Evolutionary conservation across 306 rosid species (phyloP).

Genomic region (Urtica urens): DNA sequence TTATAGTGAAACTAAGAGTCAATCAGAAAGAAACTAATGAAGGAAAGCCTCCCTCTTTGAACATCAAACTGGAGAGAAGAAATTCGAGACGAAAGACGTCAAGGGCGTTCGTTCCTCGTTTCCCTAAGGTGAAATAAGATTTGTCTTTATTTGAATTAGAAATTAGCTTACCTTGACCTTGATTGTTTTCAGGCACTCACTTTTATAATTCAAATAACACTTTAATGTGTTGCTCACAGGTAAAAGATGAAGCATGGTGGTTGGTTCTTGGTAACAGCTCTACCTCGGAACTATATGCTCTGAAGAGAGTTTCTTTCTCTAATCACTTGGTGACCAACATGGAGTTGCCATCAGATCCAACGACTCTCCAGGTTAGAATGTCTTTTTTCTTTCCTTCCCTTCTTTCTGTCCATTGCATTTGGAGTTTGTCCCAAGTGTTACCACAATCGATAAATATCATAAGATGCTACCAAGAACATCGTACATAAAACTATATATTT

Average conservation of each 20-base stretch:
- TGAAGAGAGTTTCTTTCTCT: slow-evolving; percentile 71
- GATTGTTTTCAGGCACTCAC: neutral
- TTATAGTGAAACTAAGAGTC: slow-evolving; percentile 54
- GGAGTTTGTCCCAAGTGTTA: neutral
- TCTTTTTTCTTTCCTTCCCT: slow-evolving; percentile 8
- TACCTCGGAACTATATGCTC: slow-evolving; percentile 58
- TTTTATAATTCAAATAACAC: neutral
- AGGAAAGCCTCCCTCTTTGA: slow-evolving; percentile 30
- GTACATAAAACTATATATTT: too few relatives aligned
- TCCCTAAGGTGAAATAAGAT: slow-evolving; percentile 56
- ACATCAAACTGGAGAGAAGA: slow-evolving; percentile 65
- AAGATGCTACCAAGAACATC: too few relatives aligned
- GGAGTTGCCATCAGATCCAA: slow-evolving; percentile 49
- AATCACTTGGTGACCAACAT: slow-evolving; percentile 63
- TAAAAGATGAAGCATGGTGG: slow-evolving; percentile 98
- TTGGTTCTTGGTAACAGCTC: slow-evolving; percentile 73
- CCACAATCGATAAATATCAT: too few relatives aligned
- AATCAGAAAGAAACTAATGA: slow-evolving; percentile 29
- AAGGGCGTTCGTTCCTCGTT: slow-evolving; percentile 76
- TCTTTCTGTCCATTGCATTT: neutral
- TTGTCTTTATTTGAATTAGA: too few relatives aligned
- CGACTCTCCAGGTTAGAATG: slow-evolving; percentile 41
- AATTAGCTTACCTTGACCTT: too few relatives aligned
- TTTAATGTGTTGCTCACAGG: slow-evolving; percentile 26
- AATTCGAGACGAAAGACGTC: slow-evolving; percentile 47